A percentile compares a stretch with the other conserved stretches of the same genome.
phyloP scores from a whole-genome alignment of 2,329 filamentous ascomycete species.

The Geoglossum cookeanum region DNA sequence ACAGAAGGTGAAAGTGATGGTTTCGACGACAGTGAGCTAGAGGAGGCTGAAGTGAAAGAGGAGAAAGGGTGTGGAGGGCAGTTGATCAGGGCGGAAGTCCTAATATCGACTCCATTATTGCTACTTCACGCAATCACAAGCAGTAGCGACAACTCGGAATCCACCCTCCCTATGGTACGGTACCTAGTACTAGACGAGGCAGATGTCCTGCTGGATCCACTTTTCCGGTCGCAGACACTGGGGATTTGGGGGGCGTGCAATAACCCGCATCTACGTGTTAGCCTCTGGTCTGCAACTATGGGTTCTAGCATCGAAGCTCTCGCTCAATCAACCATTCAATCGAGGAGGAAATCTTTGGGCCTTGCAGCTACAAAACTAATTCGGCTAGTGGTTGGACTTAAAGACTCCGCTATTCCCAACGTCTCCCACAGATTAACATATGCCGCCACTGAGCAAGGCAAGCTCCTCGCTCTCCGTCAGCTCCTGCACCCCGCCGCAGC shows the following conservation, averaged over 20 bases:
- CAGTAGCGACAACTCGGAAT: constrained; percentile 16
- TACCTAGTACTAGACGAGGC: constrained; percentile 80
- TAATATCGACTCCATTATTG: constrained; percentile 63
- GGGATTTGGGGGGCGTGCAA: constrained; percentile 66
- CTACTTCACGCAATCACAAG: constrained; percentile 51
- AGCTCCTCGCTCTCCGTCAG: constrained; percentile 77
- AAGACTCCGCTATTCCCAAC: constrained; percentile 87
- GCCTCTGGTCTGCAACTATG: constrained; percentile 95
- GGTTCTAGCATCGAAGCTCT: constrained; percentile 77
- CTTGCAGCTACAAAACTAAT: constrained; percentile 30
- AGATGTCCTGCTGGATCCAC: constrained; percentile 76
- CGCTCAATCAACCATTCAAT: constrained; percentile 45
- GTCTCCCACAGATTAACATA: constrained; percentile 79
- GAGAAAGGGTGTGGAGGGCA: constrained; percentile 18
- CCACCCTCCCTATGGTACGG: constrained; percentile 44
- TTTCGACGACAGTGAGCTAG: constrained; percentile 20
- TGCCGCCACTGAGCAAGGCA: constrained; percentile 81
- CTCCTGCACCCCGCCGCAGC: constrained; percentile 55
- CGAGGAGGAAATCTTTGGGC: constrained; percentile 27
- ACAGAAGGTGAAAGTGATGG: constrained; percentile 8
- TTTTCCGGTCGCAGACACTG: constrained; percentile 79
- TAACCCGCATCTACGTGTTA: constrained; percentile 48
- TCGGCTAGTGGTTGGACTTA: constrained; percentile 83
- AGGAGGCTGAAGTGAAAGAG: constrained; percentile 13
- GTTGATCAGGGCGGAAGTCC: constrained; percentile 53